Evolutionary conservation across 495 filamentous ascomycete genomes (phyloP).

Genomic region (Aspergillus steynii): DNA sequence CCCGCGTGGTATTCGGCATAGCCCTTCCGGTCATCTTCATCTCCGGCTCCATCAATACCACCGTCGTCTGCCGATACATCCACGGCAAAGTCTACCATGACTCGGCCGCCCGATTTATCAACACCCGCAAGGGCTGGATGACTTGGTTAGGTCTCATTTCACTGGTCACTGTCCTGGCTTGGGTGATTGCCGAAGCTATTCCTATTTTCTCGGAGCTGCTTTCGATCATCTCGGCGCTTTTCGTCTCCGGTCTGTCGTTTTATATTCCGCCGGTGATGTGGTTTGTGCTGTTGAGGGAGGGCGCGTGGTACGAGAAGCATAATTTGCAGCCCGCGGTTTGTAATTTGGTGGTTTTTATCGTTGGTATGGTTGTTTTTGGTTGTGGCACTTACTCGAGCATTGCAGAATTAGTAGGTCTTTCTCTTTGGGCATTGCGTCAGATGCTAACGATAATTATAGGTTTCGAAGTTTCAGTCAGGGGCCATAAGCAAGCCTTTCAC

Average conservation of each 20-base stretch:
- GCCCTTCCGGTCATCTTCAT: slow-evolving; percentile 73
- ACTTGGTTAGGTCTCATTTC: slow-evolving; percentile 58
- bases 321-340: slow-evolving; percentile 16
- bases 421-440: not conserved
- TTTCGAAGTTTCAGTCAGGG: not conserved
- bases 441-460: not conserved
- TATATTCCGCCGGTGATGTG: slow-evolving; percentile 66
- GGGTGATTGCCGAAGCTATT: slow-evolving; percentile 66
- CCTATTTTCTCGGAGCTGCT: slow-evolving; percentile 66
- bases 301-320: slow-evolving; percentile 31
- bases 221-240: slow-evolving; percentile 60
- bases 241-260: slow-evolving; percentile 65
- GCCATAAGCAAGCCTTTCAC: not conserved
- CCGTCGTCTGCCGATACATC: slow-evolving; percentile 59
- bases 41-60: slow-evolving; percentile 61
- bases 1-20: slow-evolving; percentile 69
- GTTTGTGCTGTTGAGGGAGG: slow-evolving; percentile 52
- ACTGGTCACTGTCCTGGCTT: slow-evolving; percentile 58
- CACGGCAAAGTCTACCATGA: slow-evolving; percentile 55
- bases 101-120: slow-evolving; percentile 55
- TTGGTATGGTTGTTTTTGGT: not conserved
- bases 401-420: not conserved
- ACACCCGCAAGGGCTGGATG: slow-evolving; percentile 53
- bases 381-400: not conserved
- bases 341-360: not conserved